Percentiles rank a stretch among this genome's conserved stretches.
Conservation (phyloP, 177 flowering plant genomes). For the Tripterygium wilfordii region DNA sequence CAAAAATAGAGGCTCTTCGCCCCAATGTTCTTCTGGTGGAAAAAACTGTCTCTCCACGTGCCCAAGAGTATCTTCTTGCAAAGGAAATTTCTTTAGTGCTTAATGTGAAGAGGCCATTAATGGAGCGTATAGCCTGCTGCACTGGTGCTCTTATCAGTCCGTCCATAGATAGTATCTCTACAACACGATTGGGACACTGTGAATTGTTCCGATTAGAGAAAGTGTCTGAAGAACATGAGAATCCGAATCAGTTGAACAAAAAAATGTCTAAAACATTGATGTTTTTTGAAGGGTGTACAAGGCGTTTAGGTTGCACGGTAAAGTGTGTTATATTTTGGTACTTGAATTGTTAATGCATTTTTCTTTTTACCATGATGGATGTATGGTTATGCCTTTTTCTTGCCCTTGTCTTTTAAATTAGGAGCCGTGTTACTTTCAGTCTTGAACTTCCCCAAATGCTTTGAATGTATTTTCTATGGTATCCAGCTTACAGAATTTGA, state of each 20-base stretch:
- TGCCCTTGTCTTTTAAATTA: too few species aligned
- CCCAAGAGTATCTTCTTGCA: conserved; percentile 78
- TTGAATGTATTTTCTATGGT: too few species aligned
- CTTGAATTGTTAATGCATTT: too few species aligned
- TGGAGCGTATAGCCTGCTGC: conserved; percentile 91
- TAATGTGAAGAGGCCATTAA: conserved; percentile 76
- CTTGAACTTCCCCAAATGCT: too few species aligned
- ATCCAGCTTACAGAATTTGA: too few species aligned
- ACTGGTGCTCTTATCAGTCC: conserved; percentile 83
- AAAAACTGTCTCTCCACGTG: conserved; percentile 93
- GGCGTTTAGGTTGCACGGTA: conserved; percentile 99
- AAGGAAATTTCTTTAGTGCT: conserved; percentile 96
- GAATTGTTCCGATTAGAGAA: conserved; percentile 75
- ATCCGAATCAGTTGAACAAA: conserved; percentile 46
- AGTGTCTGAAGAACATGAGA: conserved; percentile 60
- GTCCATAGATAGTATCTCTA: conserved; percentile 60
- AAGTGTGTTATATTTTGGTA: conserved; percentile 11
- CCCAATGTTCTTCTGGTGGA: conserved; percentile 96
- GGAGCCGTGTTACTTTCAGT: too few species aligned
- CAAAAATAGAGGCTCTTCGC: conserved; percentile 85
- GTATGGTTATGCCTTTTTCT: too few species aligned
- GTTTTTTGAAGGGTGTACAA: conserved; percentile 97
- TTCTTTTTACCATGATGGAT: too few species aligned
- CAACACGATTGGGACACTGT: conserved; percentile 76
- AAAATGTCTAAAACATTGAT: conserved; percentile 84